A percentile compares a stretch with the other conserved stretches of the same genome.
Conservation (phyloP, 2,329 filamentous ascomycete species). For the Neofusicoccum sp. region DNA sequence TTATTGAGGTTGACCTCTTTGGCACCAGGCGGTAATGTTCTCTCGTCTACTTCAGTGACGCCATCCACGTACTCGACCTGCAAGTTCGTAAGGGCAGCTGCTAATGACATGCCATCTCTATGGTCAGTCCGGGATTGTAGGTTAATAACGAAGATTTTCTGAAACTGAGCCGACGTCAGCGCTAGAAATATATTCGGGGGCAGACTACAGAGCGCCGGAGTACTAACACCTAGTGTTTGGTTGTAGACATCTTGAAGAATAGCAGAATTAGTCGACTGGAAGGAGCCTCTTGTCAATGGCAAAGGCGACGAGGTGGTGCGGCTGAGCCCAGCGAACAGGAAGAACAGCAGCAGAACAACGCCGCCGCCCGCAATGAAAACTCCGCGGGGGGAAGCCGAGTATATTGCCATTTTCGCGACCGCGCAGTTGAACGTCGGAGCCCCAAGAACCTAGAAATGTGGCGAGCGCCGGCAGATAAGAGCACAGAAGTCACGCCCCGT, state of each 20-base stretch:
- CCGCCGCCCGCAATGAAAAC: neutral
- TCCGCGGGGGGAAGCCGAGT: neutral
- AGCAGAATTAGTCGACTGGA: neutral
- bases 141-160: constrained; percentile 54
- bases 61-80: constrained; percentile 50
- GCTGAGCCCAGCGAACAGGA: neutral
- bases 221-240: constrained; percentile 16
- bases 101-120: constrained; percentile 50
- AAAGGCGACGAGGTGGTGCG: neutral
- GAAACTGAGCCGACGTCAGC: constrained; percentile 41
- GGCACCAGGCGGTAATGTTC: constrained; percentile 38
- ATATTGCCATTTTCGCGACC: neutral
- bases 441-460: neutral
- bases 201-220: neutral
- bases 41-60: constrained; percentile 33
- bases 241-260: constrained; percentile 10
- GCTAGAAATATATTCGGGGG: neutral
- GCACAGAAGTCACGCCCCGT: neutral
- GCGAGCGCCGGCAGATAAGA: neutral
- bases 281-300: neutral
- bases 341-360: neutral
- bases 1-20: neutral
- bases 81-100: constrained; percentile 47
- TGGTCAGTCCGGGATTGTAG: constrained; percentile 52
- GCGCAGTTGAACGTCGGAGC: neutral